phyloP scores from a whole-genome alignment of 208 protist species.

The Tetramitus jugosus region DNA sequence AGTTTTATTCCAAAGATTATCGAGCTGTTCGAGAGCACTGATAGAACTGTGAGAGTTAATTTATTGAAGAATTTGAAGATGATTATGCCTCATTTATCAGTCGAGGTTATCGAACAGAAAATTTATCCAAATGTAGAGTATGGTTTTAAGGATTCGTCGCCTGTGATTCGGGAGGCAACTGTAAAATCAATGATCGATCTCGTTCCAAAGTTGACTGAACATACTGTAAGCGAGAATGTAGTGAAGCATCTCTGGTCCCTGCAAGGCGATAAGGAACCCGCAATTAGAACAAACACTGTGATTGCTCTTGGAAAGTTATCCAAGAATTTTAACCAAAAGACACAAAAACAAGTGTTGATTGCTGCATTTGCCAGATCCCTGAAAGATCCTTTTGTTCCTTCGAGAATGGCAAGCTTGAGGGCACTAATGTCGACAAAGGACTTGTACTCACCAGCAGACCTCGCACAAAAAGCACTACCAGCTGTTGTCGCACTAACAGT shows the following conservation, averaged over 20 bases:
- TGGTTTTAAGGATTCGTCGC: conserved; percentile 51
- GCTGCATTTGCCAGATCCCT: conserved; percentile 60
- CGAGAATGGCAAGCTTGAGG: conserved; percentile 51
- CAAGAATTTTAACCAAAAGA: conserved; percentile 41
- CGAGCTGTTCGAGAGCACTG: conserved; percentile 48
- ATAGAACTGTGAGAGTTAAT: conserved; percentile 54
- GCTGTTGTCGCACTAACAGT: conserved; percentile 49
- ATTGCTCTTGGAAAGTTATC: conserved; percentile 61
- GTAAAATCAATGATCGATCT: conserved; percentile 60
- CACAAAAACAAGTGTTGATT: conserved; percentile 50
- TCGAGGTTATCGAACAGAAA: conserved; percentile 40
- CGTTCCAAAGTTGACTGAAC: conserved; percentile 45
- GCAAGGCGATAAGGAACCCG: conserved; percentile 59
- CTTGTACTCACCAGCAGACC: conserved; percentile 40
- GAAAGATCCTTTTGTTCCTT: conserved; percentile 63
- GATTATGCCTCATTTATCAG: conserved; percentile 47
- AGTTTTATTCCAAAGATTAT: conserved; percentile 54
- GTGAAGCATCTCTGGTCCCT: conserved; percentile 47
- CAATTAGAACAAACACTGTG: conserved; percentile 71
- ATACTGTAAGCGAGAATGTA: conserved; percentile 51
- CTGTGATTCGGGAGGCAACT: conserved; percentile 60
- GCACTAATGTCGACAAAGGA: conserved; percentile 45
- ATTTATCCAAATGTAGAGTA: conserved; percentile 60
- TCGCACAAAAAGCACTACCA: conserved; percentile 54
- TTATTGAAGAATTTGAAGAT: conserved; percentile 50